phyloP scores from a whole-genome alignment of 2,329 filamentous ascomycete genomes.

The Epichloe sibirici region DNA sequence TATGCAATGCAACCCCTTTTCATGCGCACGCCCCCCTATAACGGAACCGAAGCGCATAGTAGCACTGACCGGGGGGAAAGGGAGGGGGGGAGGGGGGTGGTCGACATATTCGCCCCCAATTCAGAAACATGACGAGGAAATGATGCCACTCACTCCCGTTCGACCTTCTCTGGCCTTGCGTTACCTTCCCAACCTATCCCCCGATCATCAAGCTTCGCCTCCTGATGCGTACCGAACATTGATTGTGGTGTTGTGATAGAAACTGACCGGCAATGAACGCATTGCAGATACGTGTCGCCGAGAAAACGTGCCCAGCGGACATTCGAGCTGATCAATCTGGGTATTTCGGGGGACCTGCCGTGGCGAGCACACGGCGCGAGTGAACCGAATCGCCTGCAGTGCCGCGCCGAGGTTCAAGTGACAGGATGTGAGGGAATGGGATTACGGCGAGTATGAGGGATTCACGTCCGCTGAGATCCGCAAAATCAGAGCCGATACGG shows the following conservation, averaged over 20 bases:
- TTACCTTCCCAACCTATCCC: neutral
- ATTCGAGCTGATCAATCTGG: slow-evolving; percentile 76
- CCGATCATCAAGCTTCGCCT: neutral
- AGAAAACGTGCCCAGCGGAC: slow-evolving; percentile 75
- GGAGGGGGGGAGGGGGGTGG: too few relatives aligned
- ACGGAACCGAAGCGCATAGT: neutral
- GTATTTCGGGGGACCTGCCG: slow-evolving; percentile 53
- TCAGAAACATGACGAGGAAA: neutral
- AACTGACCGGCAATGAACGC: neutral
- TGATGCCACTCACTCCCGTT: neutral
- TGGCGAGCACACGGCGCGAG: slow-evolving; percentile 45
- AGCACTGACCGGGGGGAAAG: neutral
- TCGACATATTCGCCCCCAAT: neutral
- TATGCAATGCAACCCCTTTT: neutral
- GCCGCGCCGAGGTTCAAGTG: slow-evolving; percentile 50
- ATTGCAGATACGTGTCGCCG: slow-evolving; percentile 66
- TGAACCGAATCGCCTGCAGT: slow-evolving; percentile 29
- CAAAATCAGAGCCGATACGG: slow-evolving; percentile 41
- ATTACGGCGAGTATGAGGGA: slow-evolving; percentile 81
- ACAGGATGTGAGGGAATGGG: slow-evolving; percentile 72
- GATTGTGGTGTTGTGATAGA: neutral
- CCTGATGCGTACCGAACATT: neutral
- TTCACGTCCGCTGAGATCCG: slow-evolving; percentile 61
- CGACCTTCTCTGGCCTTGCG: neutral
- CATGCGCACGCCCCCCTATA: neutral